phyloP scores from a whole-genome alignment of 306 rosid species.

The Lathyrus tuberosus region DNA sequence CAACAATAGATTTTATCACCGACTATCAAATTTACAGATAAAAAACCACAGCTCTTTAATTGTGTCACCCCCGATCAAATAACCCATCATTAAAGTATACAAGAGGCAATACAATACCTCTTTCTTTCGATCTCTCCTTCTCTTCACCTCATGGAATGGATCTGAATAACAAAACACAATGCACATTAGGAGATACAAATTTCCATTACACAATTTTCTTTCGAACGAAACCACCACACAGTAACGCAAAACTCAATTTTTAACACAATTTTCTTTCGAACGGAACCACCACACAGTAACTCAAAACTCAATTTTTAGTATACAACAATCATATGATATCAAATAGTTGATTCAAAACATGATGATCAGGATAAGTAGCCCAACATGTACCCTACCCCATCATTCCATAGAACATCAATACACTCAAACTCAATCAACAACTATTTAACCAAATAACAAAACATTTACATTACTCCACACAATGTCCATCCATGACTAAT shows the following conservation, averaged over 20 bases:
- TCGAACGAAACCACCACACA: conserved; percentile 16
- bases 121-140: conserved; percentile 88
- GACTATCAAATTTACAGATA: conserved; percentile 17
- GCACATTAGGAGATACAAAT: conserved; percentile 24
- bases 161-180: conserved; percentile 50
- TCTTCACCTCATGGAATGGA: conserved; percentile 94
- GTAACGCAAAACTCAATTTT: too few species aligned
- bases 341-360: conserved; percentile 18
- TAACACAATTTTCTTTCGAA: conserved; percentile 14
- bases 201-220: conserved; percentile 2
- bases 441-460: neutral
- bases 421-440: neutral
- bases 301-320: conserved; percentile 12
- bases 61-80: neutral
- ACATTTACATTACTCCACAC: neutral
- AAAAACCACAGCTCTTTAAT: neutral
- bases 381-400: neutral
- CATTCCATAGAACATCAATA: conserved; percentile 13
- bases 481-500: neutral
- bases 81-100: conserved; percentile 1
- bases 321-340: neutral
- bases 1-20: conserved; percentile 31
- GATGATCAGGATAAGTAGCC: neutral
- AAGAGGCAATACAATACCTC: conserved; percentile 57
- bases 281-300: conserved; percentile 1